These are phyloP conservation scores for Fusarium praegraminearum DNA, from an alignment of 2,329 filamentous ascomycete species.

Conservation along the genomic window DNA sequence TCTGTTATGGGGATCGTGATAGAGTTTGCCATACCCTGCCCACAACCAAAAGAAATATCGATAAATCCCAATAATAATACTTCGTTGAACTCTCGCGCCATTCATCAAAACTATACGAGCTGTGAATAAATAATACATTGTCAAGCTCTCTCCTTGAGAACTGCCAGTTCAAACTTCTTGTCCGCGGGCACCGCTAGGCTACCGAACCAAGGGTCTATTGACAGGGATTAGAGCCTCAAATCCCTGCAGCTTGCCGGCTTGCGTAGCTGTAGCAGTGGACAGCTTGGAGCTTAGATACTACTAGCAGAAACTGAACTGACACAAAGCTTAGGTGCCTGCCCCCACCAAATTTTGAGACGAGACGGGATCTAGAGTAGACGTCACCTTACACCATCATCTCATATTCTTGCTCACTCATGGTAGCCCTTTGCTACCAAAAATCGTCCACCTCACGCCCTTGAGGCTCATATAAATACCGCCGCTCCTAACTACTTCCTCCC, in stretches of 20 bases:
- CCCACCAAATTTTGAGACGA: constrained; percentile 35
- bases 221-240: constrained; percentile 29
- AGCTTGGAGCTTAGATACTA: constrained; percentile 14
- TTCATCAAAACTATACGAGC: neutral
- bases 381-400: constrained; percentile 31
- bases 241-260: constrained; percentile 27
- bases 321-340: constrained; percentile 9
- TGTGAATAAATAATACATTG: neutral
- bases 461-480: constrained; percentile 20
- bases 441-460: constrained; percentile 18
- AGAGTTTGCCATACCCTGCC: neutral
- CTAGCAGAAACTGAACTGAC: neutral
- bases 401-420: constrained; percentile 19
- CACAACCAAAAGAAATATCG: neutral
- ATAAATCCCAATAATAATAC: neutral
- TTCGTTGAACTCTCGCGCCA: neutral
- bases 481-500: neutral
- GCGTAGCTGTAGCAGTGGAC: constrained; percentile 15
- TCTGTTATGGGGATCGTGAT: neutral
- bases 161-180: neutral
- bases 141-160: neutral
- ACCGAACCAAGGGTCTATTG: constrained; percentile 22
- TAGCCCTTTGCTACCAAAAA: constrained; percentile 14
- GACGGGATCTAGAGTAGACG: constrained; percentile 19
- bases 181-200: constrained; percentile 10